phyloP scores from a whole-genome alignment of 2,329 filamentous ascomycete genomes.

The Monascus ruber region DNA sequence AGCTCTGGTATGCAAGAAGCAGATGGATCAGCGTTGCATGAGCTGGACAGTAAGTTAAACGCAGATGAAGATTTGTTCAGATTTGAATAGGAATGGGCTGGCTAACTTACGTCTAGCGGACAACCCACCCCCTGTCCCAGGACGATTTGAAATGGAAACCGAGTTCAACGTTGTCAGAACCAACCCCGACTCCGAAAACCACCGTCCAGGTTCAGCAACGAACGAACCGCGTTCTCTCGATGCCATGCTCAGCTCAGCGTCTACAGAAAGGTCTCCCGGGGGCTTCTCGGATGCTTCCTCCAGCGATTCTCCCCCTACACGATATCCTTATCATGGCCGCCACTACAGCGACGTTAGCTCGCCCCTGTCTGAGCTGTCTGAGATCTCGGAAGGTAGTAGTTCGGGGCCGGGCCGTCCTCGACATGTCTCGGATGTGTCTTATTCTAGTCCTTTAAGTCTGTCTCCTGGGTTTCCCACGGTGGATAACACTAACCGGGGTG shows the following conservation, averaged over 20 bases:
- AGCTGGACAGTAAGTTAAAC: neutral
- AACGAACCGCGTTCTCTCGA: neutral
- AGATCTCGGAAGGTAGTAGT: too few relatives aligned
- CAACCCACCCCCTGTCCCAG: neutral
- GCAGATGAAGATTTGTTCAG: too few relatives aligned
- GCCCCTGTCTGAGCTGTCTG: conserved; percentile 5
- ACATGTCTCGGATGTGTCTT: neutral
- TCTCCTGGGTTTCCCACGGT: too few relatives aligned
- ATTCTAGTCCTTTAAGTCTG: neutral
- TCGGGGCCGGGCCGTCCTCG: neutral
- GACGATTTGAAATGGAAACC: neutral
- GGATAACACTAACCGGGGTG: too few relatives aligned
- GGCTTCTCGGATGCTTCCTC: neutral
- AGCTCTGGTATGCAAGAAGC: neutral
- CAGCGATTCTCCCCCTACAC: neutral
- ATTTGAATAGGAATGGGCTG: too few relatives aligned
- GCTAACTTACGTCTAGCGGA: too few relatives aligned
- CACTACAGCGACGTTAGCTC: neutral
- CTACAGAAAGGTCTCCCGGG: too few relatives aligned
- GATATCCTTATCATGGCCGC: neutral
- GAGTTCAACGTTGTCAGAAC: neutral
- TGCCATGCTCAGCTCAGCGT: neutral
- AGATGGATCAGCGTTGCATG: neutral
- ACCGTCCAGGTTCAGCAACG: neutral
- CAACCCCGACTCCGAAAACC: neutral